A percentile compares a stretch with the other conserved stretches of the same genome.
Evolutionary conservation across 495 filamentous ascomycete genomes (phyloP).

Genomic region (Gamarada debralockiae): DNA sequence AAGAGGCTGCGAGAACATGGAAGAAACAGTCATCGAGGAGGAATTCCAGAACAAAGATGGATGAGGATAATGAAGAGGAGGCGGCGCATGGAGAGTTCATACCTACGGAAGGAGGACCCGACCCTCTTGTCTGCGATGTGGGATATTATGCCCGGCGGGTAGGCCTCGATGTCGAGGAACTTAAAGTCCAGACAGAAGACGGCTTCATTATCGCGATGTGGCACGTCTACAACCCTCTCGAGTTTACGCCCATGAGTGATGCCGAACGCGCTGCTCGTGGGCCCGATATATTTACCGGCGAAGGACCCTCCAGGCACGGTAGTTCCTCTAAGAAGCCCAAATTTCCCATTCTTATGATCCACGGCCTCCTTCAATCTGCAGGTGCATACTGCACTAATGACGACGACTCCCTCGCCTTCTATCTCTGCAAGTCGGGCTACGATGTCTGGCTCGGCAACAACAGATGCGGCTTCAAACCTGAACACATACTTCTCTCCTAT

Average conservation of each 20-base stretch:
- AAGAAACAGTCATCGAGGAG: conserved; percentile 32
- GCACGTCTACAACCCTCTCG: conserved; percentile 84
- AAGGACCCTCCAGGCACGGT: conserved; percentile 10
- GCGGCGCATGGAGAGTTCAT: conserved; percentile 50
- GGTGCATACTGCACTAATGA: conserved; percentile 91
- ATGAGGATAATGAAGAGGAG: conserved; percentile 35
- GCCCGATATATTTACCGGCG: conserved; percentile 34
- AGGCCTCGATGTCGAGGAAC: conserved; percentile 80
- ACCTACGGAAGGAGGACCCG: conserved; percentile 74
- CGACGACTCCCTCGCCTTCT: conserved; percentile 87
- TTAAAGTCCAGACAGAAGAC: conserved; percentile 88
- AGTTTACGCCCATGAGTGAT: conserved; percentile 48
- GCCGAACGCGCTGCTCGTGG: conserved; percentile 35
- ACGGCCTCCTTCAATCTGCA: conserved; percentile 81
- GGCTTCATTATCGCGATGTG: conserved; percentile 86
- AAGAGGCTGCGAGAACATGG: conserved; percentile 58
- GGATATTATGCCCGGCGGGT: conserved; percentile 86
- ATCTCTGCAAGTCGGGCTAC: conserved; percentile 86
- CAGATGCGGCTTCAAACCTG: conserved; percentile 78
- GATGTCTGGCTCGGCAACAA: conserved; percentile 98
- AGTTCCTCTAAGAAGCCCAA: conserved; percentile 33
- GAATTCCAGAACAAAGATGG: conserved; percentile 10
- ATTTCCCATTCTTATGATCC: conserved; percentile 87
- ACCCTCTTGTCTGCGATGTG: conserved; percentile 74
- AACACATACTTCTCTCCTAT: conserved; percentile 65